Percentiles rank a stretch among this genome's conserved stretches.
phyloP scores from a whole-genome alignment of 2,329 filamentous ascomycete genomes.

The Byssochlamys sp. region DNA sequence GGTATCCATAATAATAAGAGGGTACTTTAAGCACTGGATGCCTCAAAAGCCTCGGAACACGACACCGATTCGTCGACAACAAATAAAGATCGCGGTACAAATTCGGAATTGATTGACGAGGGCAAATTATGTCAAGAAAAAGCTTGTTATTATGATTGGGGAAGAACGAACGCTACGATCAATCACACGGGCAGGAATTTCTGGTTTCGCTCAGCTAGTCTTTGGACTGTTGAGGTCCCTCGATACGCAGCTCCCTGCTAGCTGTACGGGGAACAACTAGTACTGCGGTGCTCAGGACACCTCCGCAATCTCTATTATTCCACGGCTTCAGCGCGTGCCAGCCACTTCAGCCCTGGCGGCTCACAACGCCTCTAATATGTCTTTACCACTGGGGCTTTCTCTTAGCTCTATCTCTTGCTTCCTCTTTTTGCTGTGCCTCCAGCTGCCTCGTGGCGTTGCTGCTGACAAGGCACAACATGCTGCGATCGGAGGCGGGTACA shows the following conservation, averaged over 20 bases:
- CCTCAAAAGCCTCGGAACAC: neutral
- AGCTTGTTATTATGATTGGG: neutral
- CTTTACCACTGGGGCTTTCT: neutral
- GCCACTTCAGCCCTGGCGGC: slow-evolving; percentile 2
- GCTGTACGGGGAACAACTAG: neutral
- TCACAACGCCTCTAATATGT: slow-evolving; percentile 6
- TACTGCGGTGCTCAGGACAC: neutral
- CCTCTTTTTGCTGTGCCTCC: neutral
- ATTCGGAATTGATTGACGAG: neutral
- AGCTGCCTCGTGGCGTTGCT: slow-evolving; percentile 12
- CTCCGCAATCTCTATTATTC: neutral
- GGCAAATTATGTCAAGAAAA: neutral
- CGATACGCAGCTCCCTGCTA: neutral
- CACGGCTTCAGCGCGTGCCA: neutral
- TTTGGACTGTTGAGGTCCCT: neutral
- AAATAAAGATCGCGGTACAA: neutral
- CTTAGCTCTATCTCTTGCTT: neutral
- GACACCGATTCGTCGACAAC: neutral
- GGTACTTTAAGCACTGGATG: neutral
- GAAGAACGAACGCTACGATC: neutral
- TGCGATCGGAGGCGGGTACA: slow-evolving; percentile 24
- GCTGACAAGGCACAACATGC: slow-evolving; percentile 14
- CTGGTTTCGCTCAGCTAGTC: neutral
- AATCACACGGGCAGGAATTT: neutral
- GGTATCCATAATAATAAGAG: neutral